Base-by-base conservation (phyloP, 345 rosid genomes). In the Pugionium dolabratum region DNA sequence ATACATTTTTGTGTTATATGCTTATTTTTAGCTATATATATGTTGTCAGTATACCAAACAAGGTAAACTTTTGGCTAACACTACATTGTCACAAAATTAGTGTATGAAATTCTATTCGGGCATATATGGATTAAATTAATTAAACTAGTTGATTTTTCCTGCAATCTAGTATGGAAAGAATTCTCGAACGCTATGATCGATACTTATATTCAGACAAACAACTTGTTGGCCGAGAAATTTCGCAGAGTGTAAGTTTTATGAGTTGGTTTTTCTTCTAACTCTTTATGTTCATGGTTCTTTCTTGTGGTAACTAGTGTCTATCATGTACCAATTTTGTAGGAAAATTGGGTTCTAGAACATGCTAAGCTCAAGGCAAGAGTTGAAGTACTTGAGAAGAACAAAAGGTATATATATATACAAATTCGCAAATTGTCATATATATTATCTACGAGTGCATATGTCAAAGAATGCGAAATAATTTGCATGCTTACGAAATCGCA, bases 101-200 rank as follows among this genome's bases (percentile, higher is more conserved):
- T 67, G 43, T 54, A 32, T 37, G 45, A 32, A 37, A 39, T 36
- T 30, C 9, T 10, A 54, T 18, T 44, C 3, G 29, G 33, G 5
- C 46, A 3, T 43, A 53, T 37, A 28, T 60, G 40, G 54, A 34
- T 61, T 18, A 53, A 30, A 55, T 7, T 48, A 18, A 40, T 32
- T 55, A 32, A 64, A 4, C 18, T 18, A 18, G 18, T 18, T 18
- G 18, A 18, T 33, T 4, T 61, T 18, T 51, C 39, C 35, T 50
- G 8, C 27, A 59, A 55, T 61, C 5, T 57, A 93, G 98, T 81
- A 93, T 93, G 98, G 98, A 89, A 69, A 89, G 78, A 77, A 86
- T 93, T 54, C 91, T 93, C 26, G 98, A 89, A 79, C 85, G 97
- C 18, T 85, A 93, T 46, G 98, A 93, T 79, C 80, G 98, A 74